A percentile compares a stretch with the other conserved stretches of the same genome.
These are phyloP conservation scores for Aspergillus texensis DNA, from an alignment of 2,329 filamentous ascomycete genomes.

Conservation along the genomic window DNA sequence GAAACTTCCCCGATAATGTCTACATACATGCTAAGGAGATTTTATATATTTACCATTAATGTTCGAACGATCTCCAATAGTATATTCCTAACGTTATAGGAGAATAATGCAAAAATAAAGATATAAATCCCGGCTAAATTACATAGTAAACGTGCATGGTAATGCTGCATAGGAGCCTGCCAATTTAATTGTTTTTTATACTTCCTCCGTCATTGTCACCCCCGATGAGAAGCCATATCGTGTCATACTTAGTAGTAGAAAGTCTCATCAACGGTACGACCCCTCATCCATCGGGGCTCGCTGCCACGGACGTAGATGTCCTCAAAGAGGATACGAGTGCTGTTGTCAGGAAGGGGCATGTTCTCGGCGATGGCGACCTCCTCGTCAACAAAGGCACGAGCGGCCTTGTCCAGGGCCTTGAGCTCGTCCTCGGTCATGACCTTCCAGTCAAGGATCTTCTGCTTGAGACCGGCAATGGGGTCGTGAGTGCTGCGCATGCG, in stretches of 20 bases:
- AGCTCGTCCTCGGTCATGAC: slow-evolving; percentile 92
- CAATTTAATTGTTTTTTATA: slow-evolving; percentile 18
- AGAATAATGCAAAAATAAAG: slow-evolving; percentile 29
- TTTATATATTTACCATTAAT: background rate
- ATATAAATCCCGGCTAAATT: slow-evolving; percentile 41
- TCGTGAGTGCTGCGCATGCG: slow-evolving; percentile 99
- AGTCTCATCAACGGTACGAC: slow-evolving; percentile 88
- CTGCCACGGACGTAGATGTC: slow-evolving; percentile 90
- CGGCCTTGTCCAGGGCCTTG: slow-evolving; percentile 94
- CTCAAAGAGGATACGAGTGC: slow-evolving; percentile 84
- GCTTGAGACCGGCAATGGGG: slow-evolving; percentile 95
- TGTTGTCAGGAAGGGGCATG: slow-evolving; percentile 80
- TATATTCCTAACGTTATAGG: slow-evolving; percentile 30
- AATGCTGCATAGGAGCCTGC: slow-evolving; percentile 20
- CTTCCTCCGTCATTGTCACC: slow-evolving; percentile 3
- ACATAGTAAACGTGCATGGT: slow-evolving; percentile 37
- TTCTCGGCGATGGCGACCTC: slow-evolving; percentile 90
- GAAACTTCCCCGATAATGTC: background rate
- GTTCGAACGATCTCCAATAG: slow-evolving; percentile 18
- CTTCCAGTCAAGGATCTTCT: slow-evolving; percentile 95
- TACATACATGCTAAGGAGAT: background rate
- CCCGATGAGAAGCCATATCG: background rate
- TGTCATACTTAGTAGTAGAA: slow-evolving; percentile 67
- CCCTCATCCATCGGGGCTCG: slow-evolving; percentile 86
- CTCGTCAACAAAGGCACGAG: slow-evolving; percentile 78